Base-by-base conservation (phyloP, 108 stramenopile genomes). In the Epithemia pelagica region DNA sequence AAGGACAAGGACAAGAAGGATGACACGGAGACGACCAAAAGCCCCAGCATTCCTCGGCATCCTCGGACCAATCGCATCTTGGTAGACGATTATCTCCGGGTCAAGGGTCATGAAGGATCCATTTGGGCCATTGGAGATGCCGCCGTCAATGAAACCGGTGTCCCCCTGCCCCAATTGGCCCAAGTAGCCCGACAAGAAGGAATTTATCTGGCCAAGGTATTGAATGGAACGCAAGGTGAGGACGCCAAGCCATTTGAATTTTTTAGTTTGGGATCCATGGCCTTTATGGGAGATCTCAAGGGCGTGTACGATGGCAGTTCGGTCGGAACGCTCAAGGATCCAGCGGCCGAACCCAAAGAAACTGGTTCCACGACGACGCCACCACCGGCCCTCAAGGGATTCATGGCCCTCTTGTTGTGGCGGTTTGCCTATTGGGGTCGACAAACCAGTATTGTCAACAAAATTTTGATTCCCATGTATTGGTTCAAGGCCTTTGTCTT, bases 41-140 rank as follows among this genome's bases (percentile, higher is more conserved):
- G 10, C 37, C 56, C 59, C 30, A 32, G 51, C 2, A 32, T 73
- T 23, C 30, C 59, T 0, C 46, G 71, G 10, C 68, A 52, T 62
- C 70, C 32, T 56, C 68, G 32, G 54, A 83, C 63, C 46, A 89
- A 88, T 23, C 83, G 91, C 23, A 82, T 98, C 54, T 32, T 82
- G 23, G 80, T 92, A 1, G 96, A 98, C 64, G 87, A 92, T 28
- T 90, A 91, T 64, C 80, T 97, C 2, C 89, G 96, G 21, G 89
- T 96, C 22, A 74, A 76, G 24, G 88, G 79, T 1, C 75, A 86
- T n/a, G 79, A 86, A 64, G 88, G 89, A 25, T 73, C 90, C 26
- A 88, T 99, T 52, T 98, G 80, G 72, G 98, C 97, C 8, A 57
- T 97, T 28, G 98, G 98, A 10, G 98, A 99, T 78, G 88, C 90